Evolutionary conservation across 805 yeast genomes (phyloP).

Genomic region (Ogataea saltuana): DNA sequence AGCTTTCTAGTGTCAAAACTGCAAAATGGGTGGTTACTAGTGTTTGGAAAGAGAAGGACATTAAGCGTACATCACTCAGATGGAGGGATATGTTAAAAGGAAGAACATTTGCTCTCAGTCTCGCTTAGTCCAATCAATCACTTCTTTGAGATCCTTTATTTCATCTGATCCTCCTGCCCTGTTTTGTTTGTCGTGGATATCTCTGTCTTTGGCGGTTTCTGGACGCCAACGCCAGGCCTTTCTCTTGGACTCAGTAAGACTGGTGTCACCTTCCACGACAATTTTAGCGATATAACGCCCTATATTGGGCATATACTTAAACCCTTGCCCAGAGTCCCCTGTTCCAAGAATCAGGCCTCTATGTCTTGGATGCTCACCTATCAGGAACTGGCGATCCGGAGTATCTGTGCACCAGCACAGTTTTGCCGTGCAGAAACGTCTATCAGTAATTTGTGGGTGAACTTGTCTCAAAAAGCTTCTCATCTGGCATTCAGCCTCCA

Average conservation of each 20-base stretch:
- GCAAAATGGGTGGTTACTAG: slow-evolving; percentile 38
- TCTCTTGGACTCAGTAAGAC: slow-evolving; percentile 28
- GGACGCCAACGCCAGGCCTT: slow-evolving; percentile 41
- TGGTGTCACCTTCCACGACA: slow-evolving; percentile 33
- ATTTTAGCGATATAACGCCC: slow-evolving; percentile 42
- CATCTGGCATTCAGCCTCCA: slow-evolving; percentile 36
- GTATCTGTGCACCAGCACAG: slow-evolving; percentile 44
- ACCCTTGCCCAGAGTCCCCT: slow-evolving; percentile 51
- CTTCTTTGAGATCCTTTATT: slow-evolving; percentile 22
- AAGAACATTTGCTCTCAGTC: slow-evolving; percentile 39
- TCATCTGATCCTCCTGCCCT: slow-evolving; percentile 24
- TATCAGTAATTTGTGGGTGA: slow-evolving; percentile 33
- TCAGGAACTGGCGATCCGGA: slow-evolving; percentile 39
- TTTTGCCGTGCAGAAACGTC: slow-evolving; percentile 36
- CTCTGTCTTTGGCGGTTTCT: slow-evolving; percentile 36
- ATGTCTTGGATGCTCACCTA: slow-evolving; percentile 38
- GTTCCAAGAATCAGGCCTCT: slow-evolving; percentile 39
- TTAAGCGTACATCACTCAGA: slow-evolving; percentile 28
- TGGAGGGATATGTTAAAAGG: slow-evolving; percentile 43
- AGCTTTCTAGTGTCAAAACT: slow-evolving; percentile 39
- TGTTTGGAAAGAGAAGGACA: slow-evolving; percentile 44
- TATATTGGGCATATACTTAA: slow-evolving; percentile 45
- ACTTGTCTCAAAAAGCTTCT: slow-evolving; percentile 36
- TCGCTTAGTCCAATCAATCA: slow-evolving; percentile 31
- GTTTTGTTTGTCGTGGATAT: slow-evolving; percentile 23